Evolutionary conservation across 2,329 filamentous ascomycete species (phyloP), one percentile per base, ranked within the genome.

Genomic region (Neofusicoccum kwambonambiense): DNA sequence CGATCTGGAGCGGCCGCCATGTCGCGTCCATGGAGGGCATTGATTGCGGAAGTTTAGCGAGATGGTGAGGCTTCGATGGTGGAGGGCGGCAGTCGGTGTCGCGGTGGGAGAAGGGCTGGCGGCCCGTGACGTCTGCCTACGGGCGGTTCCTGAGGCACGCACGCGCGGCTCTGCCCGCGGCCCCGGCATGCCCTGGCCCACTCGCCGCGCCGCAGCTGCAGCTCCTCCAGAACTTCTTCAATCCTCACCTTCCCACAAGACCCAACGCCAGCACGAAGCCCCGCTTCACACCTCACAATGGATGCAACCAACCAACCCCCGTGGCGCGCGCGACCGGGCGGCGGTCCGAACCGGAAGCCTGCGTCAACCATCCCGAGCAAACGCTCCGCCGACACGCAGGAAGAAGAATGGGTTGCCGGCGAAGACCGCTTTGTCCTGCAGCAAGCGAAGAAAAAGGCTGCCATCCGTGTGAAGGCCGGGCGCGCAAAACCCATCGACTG

Each of bases 371-470:
- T 80, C 37, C 69, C 73, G 4, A 65, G 73, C 66, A 83, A 82
- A 70, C 79, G 80, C 47, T 76, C 78, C 15, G 78, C 77, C 17
- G 80, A 82, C 66, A 80, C 79, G 41, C 78, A 81, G 67, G 82
- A 84, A 70, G 80, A 79, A 64, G 80, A 81, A 22, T 99, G 95
- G 84, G 91, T 98, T 19, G 91, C 94, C 61, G 91, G 96, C 71
- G 95, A 99, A 77, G 95, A 99, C 80, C 89, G 90, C 69, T 99
- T 99, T 74, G 95, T 98, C 64, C 82, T 99, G 73, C 93, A 93
- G 78, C 95, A 99, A 79, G 90, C 94, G 52, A 99, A 98, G 84
- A 98, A 96, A 82, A 98, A 97, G 82, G 94, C 95, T 47, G 91
- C 93, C 69, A 96, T 99, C 70, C 90, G 95, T 45, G 93, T 98